These are phyloP conservation scores for Candida parachauliodes DNA, from an alignment of 805 yeast species.

Conservation along the genomic window DNA sequence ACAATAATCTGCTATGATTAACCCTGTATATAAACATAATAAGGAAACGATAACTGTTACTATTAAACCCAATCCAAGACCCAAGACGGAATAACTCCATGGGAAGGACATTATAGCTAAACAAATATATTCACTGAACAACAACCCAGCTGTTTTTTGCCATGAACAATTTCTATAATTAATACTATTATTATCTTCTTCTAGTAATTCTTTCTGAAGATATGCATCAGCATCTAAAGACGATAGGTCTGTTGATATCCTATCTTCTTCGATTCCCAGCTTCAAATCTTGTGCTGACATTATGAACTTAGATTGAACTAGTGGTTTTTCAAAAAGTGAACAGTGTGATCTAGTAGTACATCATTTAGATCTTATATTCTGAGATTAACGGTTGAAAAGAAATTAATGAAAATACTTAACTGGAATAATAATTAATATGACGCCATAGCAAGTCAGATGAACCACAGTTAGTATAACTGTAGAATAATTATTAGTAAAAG, in stretches of 20 bases:
- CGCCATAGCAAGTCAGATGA: slow-evolving; percentile 8
- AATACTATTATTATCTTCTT: slow-evolving; percentile 25
- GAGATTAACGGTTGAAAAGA: too few species aligned
- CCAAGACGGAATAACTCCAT: slow-evolving; percentile 59
- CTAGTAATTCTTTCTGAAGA: slow-evolving; percentile 10
- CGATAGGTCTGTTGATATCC: slow-evolving; percentile 1
- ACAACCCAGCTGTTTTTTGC: slow-evolving; percentile 57
- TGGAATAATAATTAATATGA: neutral
- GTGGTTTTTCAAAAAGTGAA: too few species aligned
- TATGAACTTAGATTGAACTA: too few species aligned
- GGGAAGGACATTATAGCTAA: slow-evolving; percentile 66
- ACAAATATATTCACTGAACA: slow-evolving; percentile 59
- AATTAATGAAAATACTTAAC: neutral
- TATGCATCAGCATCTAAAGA: slow-evolving; percentile 13
- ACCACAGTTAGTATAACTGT: slow-evolving; percentile 4
- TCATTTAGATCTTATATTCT: too few species aligned
- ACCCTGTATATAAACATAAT: slow-evolving; percentile 53
- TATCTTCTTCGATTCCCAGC: neutral
- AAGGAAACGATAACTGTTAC: slow-evolving; percentile 49
- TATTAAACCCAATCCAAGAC: slow-evolving; percentile 55
- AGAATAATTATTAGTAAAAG: neutral
- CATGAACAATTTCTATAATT: slow-evolving; percentile 53
- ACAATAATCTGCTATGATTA: slow-evolving; percentile 53
- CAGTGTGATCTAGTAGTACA: too few species aligned
- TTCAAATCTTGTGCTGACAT: slow-evolving; percentile 3